Evolutionary conservation across 768 basidiomycete genomes (phyloP), one percentile per base, ranked within the genome.

Genomic region (Termitomyces sp.): DNA sequence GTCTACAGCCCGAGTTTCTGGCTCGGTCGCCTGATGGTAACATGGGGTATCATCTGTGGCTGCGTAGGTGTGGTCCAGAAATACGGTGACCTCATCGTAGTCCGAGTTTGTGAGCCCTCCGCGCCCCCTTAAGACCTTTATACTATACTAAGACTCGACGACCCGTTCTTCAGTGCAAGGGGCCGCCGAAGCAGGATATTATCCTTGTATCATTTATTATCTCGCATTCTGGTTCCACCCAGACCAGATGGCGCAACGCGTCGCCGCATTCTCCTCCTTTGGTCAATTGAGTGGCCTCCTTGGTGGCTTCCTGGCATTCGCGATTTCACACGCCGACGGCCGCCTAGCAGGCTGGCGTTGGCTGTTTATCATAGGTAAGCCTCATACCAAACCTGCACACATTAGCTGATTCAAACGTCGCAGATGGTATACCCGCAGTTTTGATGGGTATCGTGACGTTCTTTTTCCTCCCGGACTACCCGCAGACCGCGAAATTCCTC

Each of bases 121-220:
- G 1, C n/a, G 7, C 11, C 3, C 16, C 9, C 35, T 17, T n/a
- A 5, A 28, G n/a, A n/a, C n/a, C n/a, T n/a, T n/a, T n/a, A n/a
- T n/a, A n/a, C n/a, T n/a, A n/a, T n/a, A n/a, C n/a, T n/a, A n/a
- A n/a, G n/a, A n/a, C n/a, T n/a, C n/a, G n/a, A n/a, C n/a, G n/a
- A n/a, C n/a, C n/a, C n/a, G n/a, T 16, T 50, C 9, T 40, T 27
- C 19, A 60, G 59, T 60, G n/a, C 48, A 57, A 2, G 59, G 59
- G 57, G 56, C 47, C 7, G 59, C 59, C n/a, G 59, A 60, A 54
- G 59, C 59, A 14, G 59, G 59, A n/a, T 60, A 60, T 43, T 60
- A 57, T 47, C 59, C 59, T n/a, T 55, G 56, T 40, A 32, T 60
- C 14, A 60, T 60, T 9, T 60, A 60, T 30, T 60, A 60, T 30